phyloP scores from a whole-genome alignment of 169 alveolate genomes.

The Plasmodium chabaudi region DNA sequence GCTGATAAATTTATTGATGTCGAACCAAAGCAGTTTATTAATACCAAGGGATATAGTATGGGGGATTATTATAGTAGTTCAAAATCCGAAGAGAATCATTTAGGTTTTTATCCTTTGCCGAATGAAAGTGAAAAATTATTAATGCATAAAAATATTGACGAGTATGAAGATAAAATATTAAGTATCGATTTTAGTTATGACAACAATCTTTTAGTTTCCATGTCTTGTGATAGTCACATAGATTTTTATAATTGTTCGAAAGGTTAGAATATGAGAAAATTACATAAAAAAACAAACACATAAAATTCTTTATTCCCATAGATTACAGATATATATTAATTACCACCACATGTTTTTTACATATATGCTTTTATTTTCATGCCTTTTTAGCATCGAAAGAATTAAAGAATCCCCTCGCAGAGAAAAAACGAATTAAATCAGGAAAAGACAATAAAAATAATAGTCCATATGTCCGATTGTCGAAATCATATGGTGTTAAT shows the following conservation, averaged over 20 bases:
- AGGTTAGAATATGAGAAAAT: conserved; percentile 25
- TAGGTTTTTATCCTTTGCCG: neutral
- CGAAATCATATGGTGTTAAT: conserved; percentile 69
- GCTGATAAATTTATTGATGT: conserved; percentile 67
- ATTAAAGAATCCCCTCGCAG: conserved; percentile 9
- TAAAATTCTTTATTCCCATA: neutral
- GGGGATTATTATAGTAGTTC: neutral
- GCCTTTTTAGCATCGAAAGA: conserved; percentile 38
- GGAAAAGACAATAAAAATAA: conserved; percentile 19
- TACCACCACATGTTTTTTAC: neutral
- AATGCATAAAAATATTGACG: neutral
- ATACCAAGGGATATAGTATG: neutral
- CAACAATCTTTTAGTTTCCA: conserved; percentile 67
- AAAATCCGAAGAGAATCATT: conserved; percentile 15
- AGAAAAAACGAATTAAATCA: conserved; percentile 45
- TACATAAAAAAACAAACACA: neutral
- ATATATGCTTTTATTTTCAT: neutral
- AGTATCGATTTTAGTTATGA: conserved; percentile 73
- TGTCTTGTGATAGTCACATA: conserved; percentile 49
- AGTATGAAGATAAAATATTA: conserved; percentile 56
- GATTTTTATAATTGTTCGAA: conserved; percentile 76
- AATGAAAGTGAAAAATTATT: conserved; percentile 6
- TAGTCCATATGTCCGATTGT: conserved; percentile 56
- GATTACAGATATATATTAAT: neutral
- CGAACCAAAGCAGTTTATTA: conserved; percentile 24